phyloP scores from a whole-genome alignment of 1,139 yeast species.

The Geotrichum carabidarum region DNA sequence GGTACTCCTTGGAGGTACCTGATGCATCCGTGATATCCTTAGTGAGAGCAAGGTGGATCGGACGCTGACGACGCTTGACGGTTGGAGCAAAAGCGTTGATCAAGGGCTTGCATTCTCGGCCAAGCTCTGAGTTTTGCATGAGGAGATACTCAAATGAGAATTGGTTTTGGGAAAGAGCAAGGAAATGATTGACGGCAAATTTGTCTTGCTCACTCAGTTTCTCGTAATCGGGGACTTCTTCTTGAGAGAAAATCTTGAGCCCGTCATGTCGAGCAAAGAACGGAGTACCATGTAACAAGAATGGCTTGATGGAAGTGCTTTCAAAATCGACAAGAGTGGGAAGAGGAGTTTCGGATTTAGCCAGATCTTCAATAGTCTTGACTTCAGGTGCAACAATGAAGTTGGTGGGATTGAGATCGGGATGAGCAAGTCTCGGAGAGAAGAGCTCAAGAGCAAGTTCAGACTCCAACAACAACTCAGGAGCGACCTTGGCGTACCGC shows the following conservation, averaged over 20 bases:
- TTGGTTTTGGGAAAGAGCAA: slow-evolving; percentile 85
- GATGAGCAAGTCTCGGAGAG: slow-evolving; percentile 67
- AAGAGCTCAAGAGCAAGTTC: slow-evolving; percentile 43
- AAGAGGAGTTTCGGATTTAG: slow-evolving; percentile 9
- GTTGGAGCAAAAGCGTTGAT: slow-evolving; percentile 54
- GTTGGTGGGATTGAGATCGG: slow-evolving; percentile 90
- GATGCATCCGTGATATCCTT: slow-evolving; percentile 41
- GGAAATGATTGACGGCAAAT: slow-evolving; percentile 78
- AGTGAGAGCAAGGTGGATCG: slow-evolving; percentile 47
- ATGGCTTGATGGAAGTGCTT: slow-evolving; percentile 73
- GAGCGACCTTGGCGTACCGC: slow-evolving; percentile 52
- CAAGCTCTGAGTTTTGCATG: slow-evolving; percentile 51
- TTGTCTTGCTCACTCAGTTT: slow-evolving; percentile 65
- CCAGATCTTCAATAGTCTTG: slow-evolving; percentile 21
- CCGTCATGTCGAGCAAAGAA: slow-evolving; percentile 82
- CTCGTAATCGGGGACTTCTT: slow-evolving; percentile 68
- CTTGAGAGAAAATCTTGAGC: slow-evolving; percentile 70
- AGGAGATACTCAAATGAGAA: slow-evolving; percentile 77
- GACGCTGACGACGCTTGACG: slow-evolving; percentile 38
- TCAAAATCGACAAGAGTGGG: slow-evolving; percentile 74
- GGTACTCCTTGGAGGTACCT: slow-evolving; percentile 58
- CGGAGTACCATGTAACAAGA: slow-evolving; percentile 71
- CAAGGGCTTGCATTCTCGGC: slow-evolving; percentile 33
- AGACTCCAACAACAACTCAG: slow-evolving; percentile 40
- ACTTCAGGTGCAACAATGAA: slow-evolving; percentile 49